Evolutionary conservation across 768 basidiomycete genomes (phyloP).

Genomic region (Russula griseocarnosa): DNA sequence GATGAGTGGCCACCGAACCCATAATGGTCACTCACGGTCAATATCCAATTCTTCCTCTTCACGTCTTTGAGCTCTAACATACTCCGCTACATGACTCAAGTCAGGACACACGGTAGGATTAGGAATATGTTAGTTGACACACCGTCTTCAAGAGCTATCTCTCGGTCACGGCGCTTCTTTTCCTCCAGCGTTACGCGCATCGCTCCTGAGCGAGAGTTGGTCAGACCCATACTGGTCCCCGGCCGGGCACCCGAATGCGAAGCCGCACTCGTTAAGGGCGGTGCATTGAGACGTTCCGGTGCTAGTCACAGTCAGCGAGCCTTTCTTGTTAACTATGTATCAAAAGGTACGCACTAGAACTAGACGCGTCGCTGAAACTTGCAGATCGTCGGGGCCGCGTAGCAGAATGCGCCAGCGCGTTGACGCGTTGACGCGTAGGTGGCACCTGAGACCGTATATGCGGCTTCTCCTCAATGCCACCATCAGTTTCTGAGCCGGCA

Average conservation of each 20-base stretch:
- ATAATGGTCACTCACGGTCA: slow-evolving; percentile 38
- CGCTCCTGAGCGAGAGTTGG: slow-evolving; percentile 33
- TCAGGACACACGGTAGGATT: not conserved
- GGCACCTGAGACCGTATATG: slow-evolving; percentile 21
- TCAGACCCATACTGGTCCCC: slow-evolving; percentile 42
- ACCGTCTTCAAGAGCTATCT: slow-evolving; percentile 42
- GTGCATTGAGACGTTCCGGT: slow-evolving; percentile 18
- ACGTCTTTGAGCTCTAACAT: slow-evolving; percentile 32
- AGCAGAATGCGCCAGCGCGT: slow-evolving; percentile 38
- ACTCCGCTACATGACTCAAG: slow-evolving; percentile 1
- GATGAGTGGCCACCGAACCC: not conserved
- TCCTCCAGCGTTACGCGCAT: slow-evolving; percentile 46
- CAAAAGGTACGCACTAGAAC: slow-evolving; percentile 40
- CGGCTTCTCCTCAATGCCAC: slow-evolving; percentile 34
- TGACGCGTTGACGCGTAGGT: slow-evolving; percentile 31
- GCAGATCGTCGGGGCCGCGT: slow-evolving; percentile 71
- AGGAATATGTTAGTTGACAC: slow-evolving; percentile 35
- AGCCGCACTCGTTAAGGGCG: slow-evolving; percentile 9
- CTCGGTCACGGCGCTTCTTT: slow-evolving; percentile 37
- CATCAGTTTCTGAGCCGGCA: slow-evolving; percentile 40
- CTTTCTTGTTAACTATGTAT: not conserved
- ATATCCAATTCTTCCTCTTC: slow-evolving; percentile 37
- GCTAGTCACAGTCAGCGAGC: slow-evolving; percentile 7
- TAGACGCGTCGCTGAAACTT: slow-evolving; percentile 64
- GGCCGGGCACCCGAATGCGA: slow-evolving; percentile 36